Evolutionary conservation across 2,329 filamentous ascomycete genomes (phyloP), one percentile per base, ranked within the genome.

Genomic region (Ceratocystis papillata): DNA sequence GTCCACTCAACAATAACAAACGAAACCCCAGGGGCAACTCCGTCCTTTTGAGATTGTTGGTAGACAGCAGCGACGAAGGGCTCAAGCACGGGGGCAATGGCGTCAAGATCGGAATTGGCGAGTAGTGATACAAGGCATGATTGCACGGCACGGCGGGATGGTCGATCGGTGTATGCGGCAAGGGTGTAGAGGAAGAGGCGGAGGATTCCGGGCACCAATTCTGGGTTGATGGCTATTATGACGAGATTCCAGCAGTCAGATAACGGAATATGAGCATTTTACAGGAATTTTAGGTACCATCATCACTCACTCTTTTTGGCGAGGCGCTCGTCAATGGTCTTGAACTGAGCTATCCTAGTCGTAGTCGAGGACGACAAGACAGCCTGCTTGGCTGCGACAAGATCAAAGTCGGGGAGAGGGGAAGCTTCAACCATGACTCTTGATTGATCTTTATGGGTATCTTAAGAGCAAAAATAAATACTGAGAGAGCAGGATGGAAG

Each of bases 1-100:
- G 86, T 90, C 93, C 93, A 99, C 75, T 96, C 90, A 15, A 94
- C 81, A 70, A 99, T 79, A 62, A 96, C 90, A 73, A 96, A 96
- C 4, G 91, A 89, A 75, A 86, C 95, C 55, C 82, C 84, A 17
- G 88, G 78, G 41, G 93, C 90, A 71, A 97, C 86, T 69, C 85
- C 86, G 20, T 82, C 78, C 74, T 96, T 96, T 69, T 83, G 80
- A 15, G 87, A 83, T 76, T 99, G 93, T 41, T 80, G 77, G 68
- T 86, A 83, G 67, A 96, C 75, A 62, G 82, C 82, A 55, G 81
- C 79, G 57, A 90, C 81, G 67, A 96, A 83, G 1, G 81, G 79
- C 48, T 83, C 78, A 62, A 94, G 76, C 30, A 83, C 76, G 48
- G 85, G 80, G 28, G 72, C 67, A 61, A 68, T 66, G 37, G 81